Percentiles rank a stretch among this genome's conserved stretches.
Conservation (phyloP, 2,329 filamentous ascomycete species). For the Phialophora verrucosa region DNA sequence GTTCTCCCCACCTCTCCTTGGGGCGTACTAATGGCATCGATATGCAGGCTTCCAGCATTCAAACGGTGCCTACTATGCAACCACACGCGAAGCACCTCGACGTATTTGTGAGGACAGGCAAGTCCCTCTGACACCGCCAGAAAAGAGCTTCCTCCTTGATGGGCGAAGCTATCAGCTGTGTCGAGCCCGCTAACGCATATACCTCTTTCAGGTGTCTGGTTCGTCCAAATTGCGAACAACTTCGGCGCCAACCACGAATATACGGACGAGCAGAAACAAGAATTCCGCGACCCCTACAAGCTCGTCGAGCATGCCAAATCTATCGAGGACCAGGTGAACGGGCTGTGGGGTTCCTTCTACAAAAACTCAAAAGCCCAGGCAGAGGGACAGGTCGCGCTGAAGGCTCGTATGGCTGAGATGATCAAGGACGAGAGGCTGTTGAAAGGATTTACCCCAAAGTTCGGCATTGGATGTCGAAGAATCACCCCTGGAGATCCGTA, state of each 20-base stretch:
- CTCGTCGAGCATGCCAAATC: conserved; percentile 54
- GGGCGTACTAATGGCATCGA: not conserved
- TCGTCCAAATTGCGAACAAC: conserved; percentile 54
- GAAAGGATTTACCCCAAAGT: conserved; percentile 55
- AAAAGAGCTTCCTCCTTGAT: not conserved
- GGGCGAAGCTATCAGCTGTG: not conserved
- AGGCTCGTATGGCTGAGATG: conserved; percentile 54
- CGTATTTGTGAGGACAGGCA: conserved; percentile 53
- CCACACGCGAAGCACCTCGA: conserved; percentile 54
- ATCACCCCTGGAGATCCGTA: conserved; percentile 59
- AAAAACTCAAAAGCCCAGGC: conserved; percentile 50
- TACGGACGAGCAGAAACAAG: conserved; percentile 49
- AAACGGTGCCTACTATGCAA: conserved; percentile 56
- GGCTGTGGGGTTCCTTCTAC: conserved; percentile 56
- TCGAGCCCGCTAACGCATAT: not conserved
- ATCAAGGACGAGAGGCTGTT: conserved; percentile 59
- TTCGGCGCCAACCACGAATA: conserved; percentile 55
- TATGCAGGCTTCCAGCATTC: conserved; percentile 46
- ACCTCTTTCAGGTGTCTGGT: conserved; percentile 39
- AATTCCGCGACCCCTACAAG: conserved; percentile 48
- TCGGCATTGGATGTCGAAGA: conserved; percentile 53
- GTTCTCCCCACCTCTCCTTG: not conserved
- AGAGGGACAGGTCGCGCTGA: conserved; percentile 47
- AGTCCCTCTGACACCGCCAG: not conserved
- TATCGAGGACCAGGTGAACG: conserved; percentile 56